Conservation (phyloP, 202 grass and related monocot genomes). For the Miscanthus sacchariflorus region DNA sequence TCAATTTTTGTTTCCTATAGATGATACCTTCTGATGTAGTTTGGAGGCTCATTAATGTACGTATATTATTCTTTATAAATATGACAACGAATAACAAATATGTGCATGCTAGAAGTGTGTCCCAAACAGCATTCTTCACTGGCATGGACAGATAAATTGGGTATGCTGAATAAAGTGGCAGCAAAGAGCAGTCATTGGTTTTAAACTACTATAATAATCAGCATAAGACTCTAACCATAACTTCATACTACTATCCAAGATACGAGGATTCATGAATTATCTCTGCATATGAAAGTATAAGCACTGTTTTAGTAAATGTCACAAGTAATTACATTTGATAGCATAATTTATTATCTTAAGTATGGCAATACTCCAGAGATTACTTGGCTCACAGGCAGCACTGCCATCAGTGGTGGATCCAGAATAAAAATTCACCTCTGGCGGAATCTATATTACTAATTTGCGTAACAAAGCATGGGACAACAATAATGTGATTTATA, state of each 20-base stretch:
- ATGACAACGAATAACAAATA: slow-evolving; percentile 13
- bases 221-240: slow-evolving; percentile 1
- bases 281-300: background rate
- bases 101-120: background rate
- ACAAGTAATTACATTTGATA: background rate
- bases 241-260: background rate
- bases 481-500: too few relatives aligned
- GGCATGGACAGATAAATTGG: background rate
- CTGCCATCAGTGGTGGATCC: background rate
- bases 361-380: background rate
- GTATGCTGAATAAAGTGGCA: background rate
- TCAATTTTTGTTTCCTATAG: background rate
- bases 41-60: background rate
- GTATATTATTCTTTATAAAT: background rate
- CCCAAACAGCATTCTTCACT: slow-evolving; percentile 12
- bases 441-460: too few relatives aligned
- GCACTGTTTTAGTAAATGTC: background rate
- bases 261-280: slow-evolving; percentile 8
- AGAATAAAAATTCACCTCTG: too few relatives aligned
- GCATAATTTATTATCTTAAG: background rate
- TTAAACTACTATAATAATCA: background rate
- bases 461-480: too few relatives aligned
- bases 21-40: background rate
- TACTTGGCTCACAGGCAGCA: background rate
- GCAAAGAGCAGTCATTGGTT: background rate